phyloP scores from a whole-genome alignment of 228 moss, liverwort and hornwort species.

The Sphagnum fallax region DNA sequence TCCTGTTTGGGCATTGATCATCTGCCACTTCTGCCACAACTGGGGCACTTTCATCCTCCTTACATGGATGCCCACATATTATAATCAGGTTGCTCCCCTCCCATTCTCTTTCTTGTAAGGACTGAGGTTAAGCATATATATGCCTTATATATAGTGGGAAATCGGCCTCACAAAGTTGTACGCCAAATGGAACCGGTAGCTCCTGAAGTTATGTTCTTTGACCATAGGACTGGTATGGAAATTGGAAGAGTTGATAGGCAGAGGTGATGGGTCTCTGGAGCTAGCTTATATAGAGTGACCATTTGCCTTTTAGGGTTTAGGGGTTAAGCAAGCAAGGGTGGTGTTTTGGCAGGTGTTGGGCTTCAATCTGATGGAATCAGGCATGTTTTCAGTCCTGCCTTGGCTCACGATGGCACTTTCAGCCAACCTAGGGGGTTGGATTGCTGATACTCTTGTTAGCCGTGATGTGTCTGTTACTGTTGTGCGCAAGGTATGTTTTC shows the following conservation, averaged over 20 bases:
- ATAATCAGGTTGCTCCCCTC: constrained; percentile 62
- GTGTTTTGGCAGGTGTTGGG: constrained; percentile 62
- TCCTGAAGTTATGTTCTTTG: no score
- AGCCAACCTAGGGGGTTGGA: constrained; percentile 95
- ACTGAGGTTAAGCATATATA: no score
- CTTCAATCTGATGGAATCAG: constrained; percentile 93
- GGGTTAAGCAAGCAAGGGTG: no score
- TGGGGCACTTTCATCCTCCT: constrained; percentile 98
- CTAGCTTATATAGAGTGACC: no score
- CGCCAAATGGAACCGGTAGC: no score
- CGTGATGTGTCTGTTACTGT: constrained; percentile 68
- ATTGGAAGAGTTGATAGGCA: no score
- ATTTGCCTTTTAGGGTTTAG: no score
- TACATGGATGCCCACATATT: constrained; percentile 99
- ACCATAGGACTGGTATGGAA: no score
- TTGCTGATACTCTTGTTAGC: constrained; percentile 87
- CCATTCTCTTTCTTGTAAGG: no score
- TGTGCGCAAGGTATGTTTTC: constrained; percentile 73
- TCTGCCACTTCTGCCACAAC: constrained; percentile 95
- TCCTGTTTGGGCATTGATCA: constrained; percentile 92
- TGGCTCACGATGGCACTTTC: constrained; percentile 98
- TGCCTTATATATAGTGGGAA: no score
- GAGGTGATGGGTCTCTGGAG: no score
- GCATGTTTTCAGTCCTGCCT: constrained; percentile 94
- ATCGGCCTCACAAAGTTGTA: no score